Percentiles rank a stretch among this genome's conserved stretches.
phyloP scores from a whole-genome alignment of 495 filamentous ascomycete genomes.

The Terfezia boudieri region DNA sequence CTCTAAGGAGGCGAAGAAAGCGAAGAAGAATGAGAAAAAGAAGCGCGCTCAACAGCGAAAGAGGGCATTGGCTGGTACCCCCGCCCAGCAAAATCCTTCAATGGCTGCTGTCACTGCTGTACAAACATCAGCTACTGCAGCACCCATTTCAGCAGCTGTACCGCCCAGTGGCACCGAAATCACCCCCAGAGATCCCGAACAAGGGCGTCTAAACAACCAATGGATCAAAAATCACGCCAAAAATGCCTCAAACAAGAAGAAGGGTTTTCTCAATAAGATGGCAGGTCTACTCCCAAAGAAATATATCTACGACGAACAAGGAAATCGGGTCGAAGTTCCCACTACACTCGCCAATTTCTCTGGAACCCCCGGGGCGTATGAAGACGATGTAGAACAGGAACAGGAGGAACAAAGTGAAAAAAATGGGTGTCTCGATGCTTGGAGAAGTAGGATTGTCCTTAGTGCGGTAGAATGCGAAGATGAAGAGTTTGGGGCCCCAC shows the following conservation, averaged over 20 bases:
- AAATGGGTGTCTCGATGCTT: constrained; percentile 26
- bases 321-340: constrained; percentile 6
- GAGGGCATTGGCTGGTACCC: too few species aligned
- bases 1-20: too few species aligned
- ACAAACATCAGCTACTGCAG: too few species aligned
- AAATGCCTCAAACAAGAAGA: constrained; percentile 8
- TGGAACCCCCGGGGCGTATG: constrained; percentile 7
- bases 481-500: constrained; percentile 47
- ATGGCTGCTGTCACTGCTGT: too few species aligned
- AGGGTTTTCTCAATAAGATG: constrained; percentile 5
- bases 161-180: too few species aligned
- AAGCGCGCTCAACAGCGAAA: too few species aligned
- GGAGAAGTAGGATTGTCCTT: constrained; percentile 50
- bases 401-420: background rate
- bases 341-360: background rate
- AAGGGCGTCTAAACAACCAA: too few species aligned
- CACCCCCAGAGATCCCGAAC: too few species aligned
- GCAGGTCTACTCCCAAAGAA: constrained; percentile 8
- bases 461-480: constrained; percentile 64
- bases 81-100: too few species aligned
- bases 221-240: background rate
- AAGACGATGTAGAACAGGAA: background rate
- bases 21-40: too few species aligned
- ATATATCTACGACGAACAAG: constrained; percentile 9
- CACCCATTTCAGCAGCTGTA: too few species aligned